phyloP scores from a whole-genome alignment of 768 basidiomycete genomes.

The Psilocybe sp. region DNA sequence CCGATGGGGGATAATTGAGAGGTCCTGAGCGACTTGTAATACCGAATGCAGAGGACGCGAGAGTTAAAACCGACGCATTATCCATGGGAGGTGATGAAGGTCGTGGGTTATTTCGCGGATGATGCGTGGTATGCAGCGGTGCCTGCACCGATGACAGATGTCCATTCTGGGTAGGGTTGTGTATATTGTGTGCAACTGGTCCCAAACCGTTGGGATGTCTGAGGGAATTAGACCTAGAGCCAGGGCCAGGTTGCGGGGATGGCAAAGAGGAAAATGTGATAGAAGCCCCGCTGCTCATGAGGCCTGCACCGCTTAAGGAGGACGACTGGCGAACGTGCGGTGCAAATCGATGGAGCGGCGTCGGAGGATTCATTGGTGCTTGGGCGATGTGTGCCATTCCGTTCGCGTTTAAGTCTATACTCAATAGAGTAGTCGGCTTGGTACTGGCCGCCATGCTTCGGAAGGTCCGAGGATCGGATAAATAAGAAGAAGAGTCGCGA shows the following conservation, averaged over 20 bases:
- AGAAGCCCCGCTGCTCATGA: slow-evolving; percentile 49
- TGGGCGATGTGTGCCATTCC: slow-evolving; percentile 93
- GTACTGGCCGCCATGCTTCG: slow-evolving; percentile 84
- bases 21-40: slow-evolving; percentile 48
- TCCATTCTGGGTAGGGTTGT: slow-evolving; percentile 21
- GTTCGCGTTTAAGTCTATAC: slow-evolving; percentile 76
- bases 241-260: slow-evolving; percentile 43
- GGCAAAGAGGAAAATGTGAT: slow-evolving; percentile 73
- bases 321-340: slow-evolving; percentile 64
- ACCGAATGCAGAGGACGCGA: slow-evolving; percentile 91
- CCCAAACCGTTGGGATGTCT: slow-evolving; percentile 29
- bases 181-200: slow-evolving; percentile 22
- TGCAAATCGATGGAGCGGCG: slow-evolving; percentile 48
- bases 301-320: slow-evolving; percentile 43
- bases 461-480: slow-evolving; percentile 80
- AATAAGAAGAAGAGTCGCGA: slow-evolving; percentile 78
- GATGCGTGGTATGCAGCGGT: slow-evolving; percentile 86
- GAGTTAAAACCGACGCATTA: slow-evolving; percentile 89
- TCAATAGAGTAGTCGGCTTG: slow-evolving; percentile 93
- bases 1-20: slow-evolving; percentile 44
- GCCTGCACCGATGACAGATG: slow-evolving; percentile 59
- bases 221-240: slow-evolving; percentile 29
- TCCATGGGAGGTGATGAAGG: slow-evolving; percentile 89
- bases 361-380: slow-evolving; percentile 58
- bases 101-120: slow-evolving; percentile 93